Conservation (phyloP, 208 protist species). For the Leishmania tarentolae region DNA sequence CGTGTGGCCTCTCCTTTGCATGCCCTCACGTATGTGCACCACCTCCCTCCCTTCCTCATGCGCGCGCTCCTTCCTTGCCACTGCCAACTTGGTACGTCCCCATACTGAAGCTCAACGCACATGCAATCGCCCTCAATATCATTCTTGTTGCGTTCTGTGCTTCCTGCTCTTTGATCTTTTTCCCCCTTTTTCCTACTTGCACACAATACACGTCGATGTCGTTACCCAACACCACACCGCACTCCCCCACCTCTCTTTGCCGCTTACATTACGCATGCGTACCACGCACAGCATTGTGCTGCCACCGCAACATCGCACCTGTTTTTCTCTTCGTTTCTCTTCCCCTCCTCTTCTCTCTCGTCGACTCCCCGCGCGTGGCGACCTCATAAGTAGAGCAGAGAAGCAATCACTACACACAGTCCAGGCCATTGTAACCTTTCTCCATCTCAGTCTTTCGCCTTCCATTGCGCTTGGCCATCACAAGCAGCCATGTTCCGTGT, state of each 20-base stretch:
- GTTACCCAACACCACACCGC: not conserved
- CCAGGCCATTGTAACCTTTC: not conserved
- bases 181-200: not conserved
- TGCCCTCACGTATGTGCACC: not conserved
- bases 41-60: not conserved
- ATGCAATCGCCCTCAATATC: not conserved
- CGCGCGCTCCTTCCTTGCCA: not conserved
- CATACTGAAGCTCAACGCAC: not conserved
- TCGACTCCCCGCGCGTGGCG: not conserved
- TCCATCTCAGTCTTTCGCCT: not conserved
- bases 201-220: not conserved
- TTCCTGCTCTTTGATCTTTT: not conserved
- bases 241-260: not conserved
- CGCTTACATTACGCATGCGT: not conserved
- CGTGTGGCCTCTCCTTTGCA: not conserved
- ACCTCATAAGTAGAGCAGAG: not conserved
- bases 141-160: not conserved
- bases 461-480: not conserved
- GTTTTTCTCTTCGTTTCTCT: not conserved
- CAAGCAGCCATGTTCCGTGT: conserved; percentile 63
- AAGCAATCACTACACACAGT: not conserved
- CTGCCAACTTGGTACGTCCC: not conserved
- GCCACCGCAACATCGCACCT: not conserved
- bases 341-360: not conserved
- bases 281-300: not conserved